These are phyloP conservation scores for Trypanosoma melophagium DNA, from an alignment of 208 protist species.

Conservation along the genomic window DNA sequence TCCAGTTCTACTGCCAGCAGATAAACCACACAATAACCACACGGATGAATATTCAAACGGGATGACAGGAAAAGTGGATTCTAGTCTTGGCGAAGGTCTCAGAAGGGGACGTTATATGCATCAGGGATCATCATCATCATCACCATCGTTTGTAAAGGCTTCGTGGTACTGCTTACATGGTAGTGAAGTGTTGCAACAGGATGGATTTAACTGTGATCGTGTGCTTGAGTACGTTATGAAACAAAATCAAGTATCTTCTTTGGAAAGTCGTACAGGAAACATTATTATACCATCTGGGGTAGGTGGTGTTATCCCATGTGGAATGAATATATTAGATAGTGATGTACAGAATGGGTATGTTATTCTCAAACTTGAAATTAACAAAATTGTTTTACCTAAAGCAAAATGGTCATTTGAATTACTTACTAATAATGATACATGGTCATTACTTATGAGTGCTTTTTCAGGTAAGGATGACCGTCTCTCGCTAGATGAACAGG, in stretches of 20 bases:
- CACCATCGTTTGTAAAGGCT: constrained; percentile 6
- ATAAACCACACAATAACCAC: neutral
- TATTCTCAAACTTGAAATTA: constrained; percentile 62
- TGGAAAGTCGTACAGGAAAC: constrained; percentile 1
- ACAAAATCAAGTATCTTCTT: neutral
- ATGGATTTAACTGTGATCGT: neutral
- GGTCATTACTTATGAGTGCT: constrained; percentile 56
- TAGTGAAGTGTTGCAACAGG: constrained; percentile 2
- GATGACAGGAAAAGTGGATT: neutral
- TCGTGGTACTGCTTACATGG: constrained; percentile 56
- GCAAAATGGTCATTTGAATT: constrained; percentile 30
- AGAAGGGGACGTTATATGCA: neutral
- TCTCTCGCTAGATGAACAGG: constrained; percentile 29
- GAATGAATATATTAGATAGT: constrained; percentile 75
- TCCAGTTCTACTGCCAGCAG: neutral
- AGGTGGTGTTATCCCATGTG: constrained; percentile 42
- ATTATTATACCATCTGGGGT: neutral
- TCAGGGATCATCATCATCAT: too few species aligned
- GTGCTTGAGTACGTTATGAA: constrained; percentile 10
- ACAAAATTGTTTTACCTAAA: constrained; percentile 24
- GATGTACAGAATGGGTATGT: constrained; percentile 70
- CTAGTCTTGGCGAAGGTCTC: neutral
- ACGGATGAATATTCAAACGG: neutral
- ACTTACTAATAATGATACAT: constrained; percentile 33
- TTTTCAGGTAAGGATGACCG: constrained; percentile 60